A percentile compares a stretch with the other conserved stretches of the same genome.
Conservation (phyloP, 2,329 filamentous ascomycete species). For the Grosmannia huntii region DNA sequence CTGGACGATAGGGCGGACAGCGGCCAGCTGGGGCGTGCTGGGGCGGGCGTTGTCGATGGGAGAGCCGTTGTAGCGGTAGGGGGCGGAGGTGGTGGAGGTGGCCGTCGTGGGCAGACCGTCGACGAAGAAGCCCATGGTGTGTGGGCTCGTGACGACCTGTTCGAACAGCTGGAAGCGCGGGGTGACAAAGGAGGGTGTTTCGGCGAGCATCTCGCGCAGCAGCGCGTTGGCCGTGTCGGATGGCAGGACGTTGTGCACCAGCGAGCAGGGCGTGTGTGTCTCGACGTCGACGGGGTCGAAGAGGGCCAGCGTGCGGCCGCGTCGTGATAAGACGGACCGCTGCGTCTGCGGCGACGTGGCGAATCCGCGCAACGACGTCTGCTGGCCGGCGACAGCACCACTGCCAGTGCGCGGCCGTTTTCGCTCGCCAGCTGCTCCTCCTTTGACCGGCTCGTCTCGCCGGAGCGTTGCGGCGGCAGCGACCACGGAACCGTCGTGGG, state of each 20-base stretch:
- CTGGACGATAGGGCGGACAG: conserved; percentile 57
- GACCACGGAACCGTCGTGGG: conserved; percentile 64
- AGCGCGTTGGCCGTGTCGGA: conserved; percentile 58
- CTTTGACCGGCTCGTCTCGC: conserved; percentile 8
- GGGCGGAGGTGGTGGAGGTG: not conserved
- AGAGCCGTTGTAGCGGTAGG: conserved; percentile 73
- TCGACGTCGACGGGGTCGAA: conserved; percentile 74
- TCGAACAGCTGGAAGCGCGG: conserved; percentile 76
- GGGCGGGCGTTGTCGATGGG: conserved; percentile 63
- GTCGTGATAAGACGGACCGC: conserved; percentile 42
- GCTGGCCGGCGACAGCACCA: conserved; percentile 33
- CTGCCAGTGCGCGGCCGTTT: not conserved
- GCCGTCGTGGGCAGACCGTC: conserved; percentile 29
- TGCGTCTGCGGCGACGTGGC: conserved; percentile 13
- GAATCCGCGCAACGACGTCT: conserved; percentile 50
- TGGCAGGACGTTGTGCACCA: conserved; percentile 84
- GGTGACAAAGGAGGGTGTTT: conserved; percentile 52
- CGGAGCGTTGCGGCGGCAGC: conserved; percentile 46
- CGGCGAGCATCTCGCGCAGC: conserved; percentile 60
- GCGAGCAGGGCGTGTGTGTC: conserved; percentile 74
- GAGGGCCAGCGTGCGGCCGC: conserved; percentile 71
- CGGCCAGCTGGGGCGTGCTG: conserved; percentile 61
- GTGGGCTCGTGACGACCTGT: conserved; percentile 70
- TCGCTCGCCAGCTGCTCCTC: not conserved
- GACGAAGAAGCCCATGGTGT: conserved; percentile 75